phyloP scores from a whole-genome alignment of 495 filamentous ascomycete genomes.

The Hyaloscypha hepaticicola region DNA sequence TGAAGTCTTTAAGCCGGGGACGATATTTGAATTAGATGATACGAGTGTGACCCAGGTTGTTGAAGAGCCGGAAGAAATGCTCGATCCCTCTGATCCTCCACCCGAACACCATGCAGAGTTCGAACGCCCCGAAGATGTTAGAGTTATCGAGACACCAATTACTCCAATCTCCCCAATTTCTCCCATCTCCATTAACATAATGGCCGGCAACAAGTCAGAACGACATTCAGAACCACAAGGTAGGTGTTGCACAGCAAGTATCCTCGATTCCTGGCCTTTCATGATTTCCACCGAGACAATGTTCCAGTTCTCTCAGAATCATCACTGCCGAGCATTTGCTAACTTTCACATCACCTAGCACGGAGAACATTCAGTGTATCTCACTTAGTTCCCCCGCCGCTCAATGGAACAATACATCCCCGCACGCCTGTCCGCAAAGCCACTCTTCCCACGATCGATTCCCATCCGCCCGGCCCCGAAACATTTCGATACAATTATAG shows the following conservation, averaged over 20 bases:
- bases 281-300: too few relatives aligned
- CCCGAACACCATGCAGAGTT: constrained; percentile 18
- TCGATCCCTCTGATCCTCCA: neutral
- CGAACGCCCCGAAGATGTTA: constrained; percentile 25
- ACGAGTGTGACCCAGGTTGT: neutral
- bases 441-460: neutral
- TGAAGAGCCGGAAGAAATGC: neutral
- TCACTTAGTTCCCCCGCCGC: neutral
- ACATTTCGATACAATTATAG: constrained; percentile 16
- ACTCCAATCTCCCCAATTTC: neutral
- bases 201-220: neutral
- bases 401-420: neutral
- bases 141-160: neutral
- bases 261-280: too few relatives aligned
- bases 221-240: neutral
- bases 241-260: neutral
- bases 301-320: too few relatives aligned
- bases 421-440: neutral
- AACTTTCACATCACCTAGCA: too few relatives aligned
- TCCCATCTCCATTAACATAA: neutral
- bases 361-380: too few relatives aligned
- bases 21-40: constrained; percentile 23
- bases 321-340: too few relatives aligned
- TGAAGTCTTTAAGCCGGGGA: constrained; percentile 13
- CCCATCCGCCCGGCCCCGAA: constrained; percentile 3